Percentiles rank a stretch among this genome's conserved stretches.
Conservation (phyloP, 1,139 yeast species). For the Sugiyamaella grinbergsii region DNA sequence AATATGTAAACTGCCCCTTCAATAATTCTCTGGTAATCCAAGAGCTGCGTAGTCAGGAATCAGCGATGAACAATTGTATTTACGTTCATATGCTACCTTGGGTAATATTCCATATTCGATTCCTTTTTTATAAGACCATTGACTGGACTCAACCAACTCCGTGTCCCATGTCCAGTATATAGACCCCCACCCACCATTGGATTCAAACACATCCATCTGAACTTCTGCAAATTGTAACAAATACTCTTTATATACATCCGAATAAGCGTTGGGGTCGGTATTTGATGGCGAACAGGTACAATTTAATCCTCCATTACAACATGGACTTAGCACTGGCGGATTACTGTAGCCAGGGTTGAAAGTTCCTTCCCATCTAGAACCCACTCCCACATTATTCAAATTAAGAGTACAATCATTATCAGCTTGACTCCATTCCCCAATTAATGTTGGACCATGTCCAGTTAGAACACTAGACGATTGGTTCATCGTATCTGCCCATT, state of each 20-base stretch:
- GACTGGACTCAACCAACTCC: conserved; percentile 38
- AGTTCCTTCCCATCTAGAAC: conserved; percentile 75
- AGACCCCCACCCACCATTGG: conserved; percentile 42
- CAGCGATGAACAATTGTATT: conserved; percentile 34
- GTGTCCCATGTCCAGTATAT: conserved; percentile 46
- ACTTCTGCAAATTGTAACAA: conserved; percentile 40
- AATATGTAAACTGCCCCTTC: background rate
- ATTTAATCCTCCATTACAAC: conserved; percentile 35
- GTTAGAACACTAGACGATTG: conserved; percentile 54
- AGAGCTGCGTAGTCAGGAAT: conserved; percentile 36
- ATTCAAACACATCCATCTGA: conserved; percentile 42
- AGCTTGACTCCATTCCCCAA: conserved; percentile 92
- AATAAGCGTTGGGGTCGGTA: conserved; percentile 35
- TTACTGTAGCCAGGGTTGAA: conserved; percentile 33
- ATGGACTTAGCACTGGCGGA: conserved; percentile 33
- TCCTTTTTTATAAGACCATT: conserved; percentile 43
- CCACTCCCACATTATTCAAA: conserved; percentile 87
- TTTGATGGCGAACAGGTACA: conserved; percentile 40
- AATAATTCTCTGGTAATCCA: conserved; percentile 38
- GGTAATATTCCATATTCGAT: conserved; percentile 40
- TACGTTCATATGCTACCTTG: conserved; percentile 37
- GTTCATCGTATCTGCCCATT: conserved; percentile 52
- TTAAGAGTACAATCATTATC: conserved; percentile 88
- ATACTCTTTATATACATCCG: conserved; percentile 36
- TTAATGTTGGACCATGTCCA: conserved; percentile 62